Evolutionary conservation across 2,329 filamentous ascomycete species (phyloP).

Genomic region (Cordyceps militaris): DNA sequence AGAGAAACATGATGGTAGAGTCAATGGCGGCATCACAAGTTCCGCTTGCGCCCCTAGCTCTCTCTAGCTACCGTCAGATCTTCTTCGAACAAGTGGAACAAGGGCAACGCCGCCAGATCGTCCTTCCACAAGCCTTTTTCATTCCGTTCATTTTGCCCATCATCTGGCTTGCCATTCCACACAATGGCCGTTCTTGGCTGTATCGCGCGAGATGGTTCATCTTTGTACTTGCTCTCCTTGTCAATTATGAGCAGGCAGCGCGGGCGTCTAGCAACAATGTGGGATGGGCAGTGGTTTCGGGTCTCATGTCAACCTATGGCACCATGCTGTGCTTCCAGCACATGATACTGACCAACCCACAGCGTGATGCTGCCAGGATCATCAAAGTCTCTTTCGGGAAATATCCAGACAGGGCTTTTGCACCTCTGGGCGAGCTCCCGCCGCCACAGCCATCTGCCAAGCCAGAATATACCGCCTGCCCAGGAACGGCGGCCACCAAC

Average conservation of each 20-base stretch:
- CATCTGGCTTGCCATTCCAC: constrained; percentile 50
- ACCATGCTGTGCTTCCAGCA: constrained; percentile 42
- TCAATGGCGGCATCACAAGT: background rate
- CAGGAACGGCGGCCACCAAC: background rate
- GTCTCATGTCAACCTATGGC: constrained; percentile 44
- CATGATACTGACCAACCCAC: constrained; percentile 48
- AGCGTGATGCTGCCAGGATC: constrained; percentile 49
- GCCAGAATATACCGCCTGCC: background rate
- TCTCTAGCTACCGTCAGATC: constrained; percentile 26
- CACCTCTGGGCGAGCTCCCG: background rate
- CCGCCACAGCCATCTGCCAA: background rate
- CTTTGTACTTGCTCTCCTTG: constrained; percentile 33
- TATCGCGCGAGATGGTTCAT: constrained; percentile 44
- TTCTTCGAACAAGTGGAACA: constrained; percentile 32
- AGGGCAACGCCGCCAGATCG: constrained; percentile 38
- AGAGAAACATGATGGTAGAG: background rate
- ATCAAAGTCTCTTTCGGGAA: constrained; percentile 20
- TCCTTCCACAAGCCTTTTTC: constrained; percentile 46
- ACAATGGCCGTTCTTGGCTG: constrained; percentile 42
- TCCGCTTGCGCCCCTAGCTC: constrained; percentile 13
- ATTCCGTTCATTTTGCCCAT: constrained; percentile 42
- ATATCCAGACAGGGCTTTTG: background rate
- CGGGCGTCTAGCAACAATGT: constrained; percentile 44
- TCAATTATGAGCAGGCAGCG: constrained; percentile 37
- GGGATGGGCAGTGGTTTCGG: constrained; percentile 42